Base-by-base conservation (phyloP, 108 stramenopile genomes). In the Nannochloropsis gaditana region DNA sequence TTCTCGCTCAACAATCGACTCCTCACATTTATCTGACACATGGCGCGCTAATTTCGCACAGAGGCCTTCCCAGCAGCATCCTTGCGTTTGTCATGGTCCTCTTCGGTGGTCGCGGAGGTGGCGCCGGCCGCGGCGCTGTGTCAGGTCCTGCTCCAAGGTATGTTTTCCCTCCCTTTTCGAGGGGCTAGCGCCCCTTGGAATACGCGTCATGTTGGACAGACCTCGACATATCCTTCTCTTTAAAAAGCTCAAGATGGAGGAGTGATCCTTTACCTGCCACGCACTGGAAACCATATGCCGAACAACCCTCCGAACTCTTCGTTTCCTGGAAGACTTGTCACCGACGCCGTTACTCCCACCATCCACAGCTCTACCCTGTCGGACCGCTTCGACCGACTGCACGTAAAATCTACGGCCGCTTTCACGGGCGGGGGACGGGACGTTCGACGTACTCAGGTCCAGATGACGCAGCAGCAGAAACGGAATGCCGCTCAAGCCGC, bases 121-220 rank as follows among this genome's bases (percentile, higher is more conserved):
- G 59, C 19, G 59, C 59, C 8, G 19, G 59, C n/a, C 15, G 8
- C 59, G 6, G 19, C 19, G 59, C 19, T n/a, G 59, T 73, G 19
- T 15, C 59, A n/a, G n/a, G 59, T 73, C 59, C 59, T n/a, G 59
- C 59, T 73, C 59, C 59, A 4, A 73, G 59, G 59, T 73, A 73
- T n/a, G 59, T 73, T 3, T 8, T 2, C 19, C 59, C 59, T n/a
- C 59, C 59, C 15, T 31, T 31, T 31, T 31, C 31, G 31, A 31
- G 31, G 31, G 31, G 31, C 1, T 31, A 31, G 31, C 1, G 31
- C 31, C 1, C 31, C 31, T 31, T 31, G 31, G 31, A 31, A 31
- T 31, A 31, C 31, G 31, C 31, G 31, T 31, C 0, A 31, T 31
- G 31, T 31, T 31, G 31, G 31, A 31, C 31, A 31, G 31, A 31